Conservation (phyloP, 1,284 basidiomycete species). For the Sanghuangporus baumii region DNA sequence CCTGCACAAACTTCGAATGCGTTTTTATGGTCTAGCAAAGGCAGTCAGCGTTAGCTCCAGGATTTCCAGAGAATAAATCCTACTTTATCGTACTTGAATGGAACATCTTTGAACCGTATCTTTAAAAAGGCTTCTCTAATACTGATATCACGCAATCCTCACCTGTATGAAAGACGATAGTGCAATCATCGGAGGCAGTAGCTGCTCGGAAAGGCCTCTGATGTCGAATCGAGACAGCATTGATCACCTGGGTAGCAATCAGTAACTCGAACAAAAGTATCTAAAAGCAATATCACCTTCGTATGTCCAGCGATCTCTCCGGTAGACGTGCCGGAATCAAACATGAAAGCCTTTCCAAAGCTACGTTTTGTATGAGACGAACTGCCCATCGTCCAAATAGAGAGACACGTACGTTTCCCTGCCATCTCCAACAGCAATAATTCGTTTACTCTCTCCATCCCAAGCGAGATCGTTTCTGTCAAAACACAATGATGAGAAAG, state of each 20-base stretch:
- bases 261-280: neutral
- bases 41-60: neutral
- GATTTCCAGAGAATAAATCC: neutral
- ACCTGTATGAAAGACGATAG: constrained; percentile 81
- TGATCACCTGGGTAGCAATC: constrained; percentile 55
- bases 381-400: neutral
- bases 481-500: neutral
- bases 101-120: constrained; percentile 49
- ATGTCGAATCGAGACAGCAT: constrained; percentile 85
- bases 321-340: constrained; percentile 82
- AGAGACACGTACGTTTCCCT: constrained; percentile 64
- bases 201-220: constrained; percentile 91
- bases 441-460: constrained; percentile 95
- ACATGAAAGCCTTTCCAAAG: constrained; percentile 84
- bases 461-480: constrained; percentile 87
- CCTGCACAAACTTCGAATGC: constrained; percentile 93
- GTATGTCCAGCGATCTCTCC: constrained; percentile 95
- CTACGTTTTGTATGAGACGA: constrained; percentile 31
- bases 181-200: constrained; percentile 80
- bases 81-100: constrained; percentile 88
- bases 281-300: constrained; percentile 48
- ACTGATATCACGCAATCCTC: constrained; percentile 13
- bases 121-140: constrained; percentile 15
- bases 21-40: constrained; percentile 69
- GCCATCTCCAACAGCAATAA: constrained; percentile 96